A percentile compares a stretch with the other conserved stretches of the same genome.
These are phyloP conservation scores for Teratosphaeriaceae sp. DNA, from an alignment of 2,329 filamentous ascomycete species.

Conservation along the genomic window DNA sequence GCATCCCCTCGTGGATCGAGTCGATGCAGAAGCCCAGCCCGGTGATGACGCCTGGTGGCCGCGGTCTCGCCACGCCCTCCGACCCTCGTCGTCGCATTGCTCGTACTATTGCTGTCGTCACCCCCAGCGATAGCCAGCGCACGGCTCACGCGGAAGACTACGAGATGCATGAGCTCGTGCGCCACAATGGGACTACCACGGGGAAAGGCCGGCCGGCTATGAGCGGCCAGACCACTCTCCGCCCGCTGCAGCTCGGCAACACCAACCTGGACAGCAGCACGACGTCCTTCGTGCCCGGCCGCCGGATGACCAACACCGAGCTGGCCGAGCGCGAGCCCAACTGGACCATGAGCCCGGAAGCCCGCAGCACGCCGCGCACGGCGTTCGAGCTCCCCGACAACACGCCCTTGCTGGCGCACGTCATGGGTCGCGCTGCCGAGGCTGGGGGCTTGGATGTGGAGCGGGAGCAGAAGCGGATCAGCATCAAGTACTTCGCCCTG, in stretches of 20 bases:
- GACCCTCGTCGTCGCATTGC: too few relatives aligned
- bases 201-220: slow-evolving; percentile 8
- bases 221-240: slow-evolving; percentile 12
- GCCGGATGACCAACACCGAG: slow-evolving; percentile 10
- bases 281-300: slow-evolving; percentile 5
- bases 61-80: background rate
- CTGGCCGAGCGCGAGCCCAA: slow-evolving; percentile 10
- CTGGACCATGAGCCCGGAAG: slow-evolving; percentile 6
- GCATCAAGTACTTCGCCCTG: slow-evolving; percentile 8
- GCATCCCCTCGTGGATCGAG: background rate
- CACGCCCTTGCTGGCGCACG: slow-evolving; percentile 7
- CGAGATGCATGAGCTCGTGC: slow-evolving; percentile 4
- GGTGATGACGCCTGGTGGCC: background rate
- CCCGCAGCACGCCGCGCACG: background rate
- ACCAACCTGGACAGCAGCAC: slow-evolving; percentile 2
- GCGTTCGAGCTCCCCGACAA: slow-evolving; percentile 5
- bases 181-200: background rate
- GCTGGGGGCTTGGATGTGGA: slow-evolving; percentile 3
- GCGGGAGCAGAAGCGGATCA: slow-evolving; percentile 15
- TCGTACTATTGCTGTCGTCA: background rate
- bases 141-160: background rate
- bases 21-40: background rate
- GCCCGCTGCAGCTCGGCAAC: slow-evolving; percentile 7
- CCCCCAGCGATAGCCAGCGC: background rate
- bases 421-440: slow-evolving; percentile 8